Conservation (phyloP, 164 flowering plant genomes). For the Protea cynaroides region DNA sequence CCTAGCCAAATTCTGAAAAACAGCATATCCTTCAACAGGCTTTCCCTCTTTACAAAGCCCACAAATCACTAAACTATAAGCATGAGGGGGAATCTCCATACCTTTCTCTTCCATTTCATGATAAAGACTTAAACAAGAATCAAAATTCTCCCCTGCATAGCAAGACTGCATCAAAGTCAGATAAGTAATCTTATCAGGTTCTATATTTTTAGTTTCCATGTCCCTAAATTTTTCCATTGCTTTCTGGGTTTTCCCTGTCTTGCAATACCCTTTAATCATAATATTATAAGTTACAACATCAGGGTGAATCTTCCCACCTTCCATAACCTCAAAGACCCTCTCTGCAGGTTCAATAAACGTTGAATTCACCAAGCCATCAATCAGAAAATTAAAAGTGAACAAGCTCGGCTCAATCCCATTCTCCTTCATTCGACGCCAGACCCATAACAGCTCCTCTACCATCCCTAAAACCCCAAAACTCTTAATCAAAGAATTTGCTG, state of each 20-base stretch:
- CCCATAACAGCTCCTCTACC: slow-evolving; percentile 95
- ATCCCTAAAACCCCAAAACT: slow-evolving; percentile 69
- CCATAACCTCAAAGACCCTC: slow-evolving; percentile 78
- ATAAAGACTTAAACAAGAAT: slow-evolving; percentile 64
- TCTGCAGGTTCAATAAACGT: slow-evolving; percentile 71
- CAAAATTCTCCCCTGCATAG: slow-evolving; percentile 52
- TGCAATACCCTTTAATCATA: slow-evolving; percentile 87
- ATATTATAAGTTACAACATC: slow-evolving; percentile 84
- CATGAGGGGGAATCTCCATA: slow-evolving; percentile 76
- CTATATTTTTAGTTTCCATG: slow-evolving; percentile 56
- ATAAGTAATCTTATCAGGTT: slow-evolving; percentile 72
- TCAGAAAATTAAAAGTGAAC: slow-evolving; percentile 65
- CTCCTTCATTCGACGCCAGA: slow-evolving; percentile 84
- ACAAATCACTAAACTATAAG: slow-evolving; percentile 74
- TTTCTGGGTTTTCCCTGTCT: slow-evolving; percentile 49
- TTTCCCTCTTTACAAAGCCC: slow-evolving; percentile 78
- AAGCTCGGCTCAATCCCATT: slow-evolving; percentile 72
- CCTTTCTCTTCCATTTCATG: slow-evolving; percentile 84
- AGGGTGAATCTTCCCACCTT: slow-evolving; percentile 52
- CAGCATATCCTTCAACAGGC: slow-evolving; percentile 47
- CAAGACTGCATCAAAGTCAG: slow-evolving; percentile 72
- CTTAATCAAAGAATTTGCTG: slow-evolving; percentile 62
- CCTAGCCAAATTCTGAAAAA: slow-evolving; percentile 56
- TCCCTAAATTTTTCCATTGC: slow-evolving; percentile 57
- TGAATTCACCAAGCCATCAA: slow-evolving; percentile 83